Conservation (phyloP, 2,329 filamentous ascomycete genomes). For the Cryphonectria parasitica region DNA sequence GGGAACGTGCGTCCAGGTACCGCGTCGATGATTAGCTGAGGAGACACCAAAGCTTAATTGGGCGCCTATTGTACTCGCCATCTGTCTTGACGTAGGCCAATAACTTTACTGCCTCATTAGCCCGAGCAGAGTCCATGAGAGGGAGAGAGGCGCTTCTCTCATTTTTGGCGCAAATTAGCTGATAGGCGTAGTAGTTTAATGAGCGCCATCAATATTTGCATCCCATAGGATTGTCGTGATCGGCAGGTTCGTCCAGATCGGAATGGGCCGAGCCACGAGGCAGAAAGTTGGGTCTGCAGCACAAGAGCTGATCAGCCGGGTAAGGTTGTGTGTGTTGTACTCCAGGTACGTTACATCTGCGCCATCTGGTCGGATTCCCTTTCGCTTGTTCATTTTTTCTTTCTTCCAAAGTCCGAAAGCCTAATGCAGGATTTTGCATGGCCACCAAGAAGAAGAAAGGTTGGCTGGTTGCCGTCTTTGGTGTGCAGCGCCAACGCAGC, state of each 20-base stretch:
- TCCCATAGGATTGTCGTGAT: background rate
- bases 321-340: background rate
- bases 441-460: no score
- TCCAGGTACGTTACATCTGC: background rate
- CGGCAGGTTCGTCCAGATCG: slow-evolving; percentile 6
- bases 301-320: background rate
- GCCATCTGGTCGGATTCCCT: no score
- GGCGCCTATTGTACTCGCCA: background rate
- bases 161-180: background rate
- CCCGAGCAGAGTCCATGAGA: background rate
- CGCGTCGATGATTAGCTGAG: slow-evolving; percentile 1
- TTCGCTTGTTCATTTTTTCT: no score
- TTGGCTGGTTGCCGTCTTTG: no score
- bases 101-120: background rate
- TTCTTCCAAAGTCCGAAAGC: no score
- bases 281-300: slow-evolving; percentile 2
- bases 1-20: background rate
- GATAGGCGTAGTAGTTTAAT: background rate
- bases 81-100: background rate
- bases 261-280: slow-evolving; percentile 7
- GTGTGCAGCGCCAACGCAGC: no score
- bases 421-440: background rate
- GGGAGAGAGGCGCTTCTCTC: background rate
- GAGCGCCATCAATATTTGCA: slow-evolving; percentile 3
- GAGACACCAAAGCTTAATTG: background rate